Base-by-base conservation (phyloP, 208 protist species). In the Leishmania amazonensis region DNA sequence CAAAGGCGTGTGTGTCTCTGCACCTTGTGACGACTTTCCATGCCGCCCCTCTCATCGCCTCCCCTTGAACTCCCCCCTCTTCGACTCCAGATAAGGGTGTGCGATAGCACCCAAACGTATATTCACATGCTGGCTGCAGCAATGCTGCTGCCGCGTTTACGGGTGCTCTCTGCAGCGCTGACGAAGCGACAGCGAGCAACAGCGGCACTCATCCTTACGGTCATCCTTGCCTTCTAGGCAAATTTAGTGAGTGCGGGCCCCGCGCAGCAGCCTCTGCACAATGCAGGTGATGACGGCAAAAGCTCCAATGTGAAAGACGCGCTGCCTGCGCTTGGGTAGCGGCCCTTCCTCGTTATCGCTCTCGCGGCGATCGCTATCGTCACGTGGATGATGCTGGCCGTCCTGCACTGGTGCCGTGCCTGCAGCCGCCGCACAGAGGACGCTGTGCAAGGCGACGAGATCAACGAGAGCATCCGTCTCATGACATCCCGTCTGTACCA, bases 401-500 rank as follows among this genome's bases (percentile, higher is more conserved):
- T 75, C 35, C 49, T 62, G 9, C 1, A 81, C 64, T 79, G 42
- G 53, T 85, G 51, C 47, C 62, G 57, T 13, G 2, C 8, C 60
- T 72, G 72, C 58, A 62, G 60, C 3, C 72, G 40, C 51, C 76
- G 31, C 60, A 72, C 35, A 5, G 72, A 85, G 73, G 77, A 78
- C 28, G 31, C 60, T 9, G 73, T 67, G 31, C 68, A 57, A 3
- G 42, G 49, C 47, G 60, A 78, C 1, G 72, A 85, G 17, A 85
- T 85, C 49, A 75, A 85, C 24, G 81, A 79, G 51, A 81, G 76
- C 6, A 85, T 85, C 51, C 53, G 75, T 62, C 76, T 78, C 65
- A 81, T 85, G 81, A 85, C 81, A 19, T 60, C 76, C 15, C 77
- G 81, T 3, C 72, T 85, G 35, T 85, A 85, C 77, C 62, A 77